phyloP scores from a whole-genome alignment of 2,329 filamentous ascomycete species.

The Microsporum ferrugineum region DNA sequence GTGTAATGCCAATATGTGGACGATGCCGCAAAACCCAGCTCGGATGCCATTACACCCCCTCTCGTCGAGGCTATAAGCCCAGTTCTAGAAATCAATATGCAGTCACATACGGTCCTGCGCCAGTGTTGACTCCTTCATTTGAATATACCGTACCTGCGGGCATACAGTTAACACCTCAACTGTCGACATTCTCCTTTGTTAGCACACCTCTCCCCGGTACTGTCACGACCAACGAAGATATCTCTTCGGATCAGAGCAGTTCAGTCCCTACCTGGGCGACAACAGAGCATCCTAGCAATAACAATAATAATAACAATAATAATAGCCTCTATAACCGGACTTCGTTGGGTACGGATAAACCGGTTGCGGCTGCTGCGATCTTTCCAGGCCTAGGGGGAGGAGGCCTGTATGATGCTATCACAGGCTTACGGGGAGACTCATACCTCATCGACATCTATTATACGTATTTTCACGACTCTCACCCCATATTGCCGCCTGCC shows the following conservation, averaged over 20 bases:
- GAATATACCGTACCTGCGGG: background rate
- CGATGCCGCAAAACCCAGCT: slow-evolving; percentile 50
- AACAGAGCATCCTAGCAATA: background rate
- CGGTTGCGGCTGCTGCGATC: slow-evolving; percentile 22
- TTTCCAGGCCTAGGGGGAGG: slow-evolving; percentile 9
- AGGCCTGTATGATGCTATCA: slow-evolving; percentile 19
- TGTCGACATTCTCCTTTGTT: background rate
- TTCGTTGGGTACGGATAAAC: slow-evolving; percentile 15
- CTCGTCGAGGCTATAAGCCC: slow-evolving; percentile 63
- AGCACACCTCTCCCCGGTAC: background rate
- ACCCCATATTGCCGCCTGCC: slow-evolving; percentile 46
- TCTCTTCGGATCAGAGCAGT: background rate
- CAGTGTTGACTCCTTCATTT: background rate
- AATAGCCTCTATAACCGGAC: slow-evolving; percentile 2
- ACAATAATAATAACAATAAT: background rate
- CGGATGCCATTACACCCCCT: slow-evolving; percentile 61
- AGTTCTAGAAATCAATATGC: slow-evolving; percentile 41
- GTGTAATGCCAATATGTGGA: slow-evolving; percentile 52
- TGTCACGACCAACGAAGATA: background rate
- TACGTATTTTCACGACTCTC: slow-evolving; percentile 43
- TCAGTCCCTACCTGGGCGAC: background rate
- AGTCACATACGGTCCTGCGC: slow-evolving; percentile 9
- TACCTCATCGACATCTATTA: slow-evolving; percentile 46
- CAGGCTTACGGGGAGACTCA: slow-evolving; percentile 21
- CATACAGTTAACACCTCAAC: background rate